Evolutionary conservation across 1,139 yeast species (phyloP), one percentile per base, ranked within the genome.

Genomic region (Lodderomyces jiufengensis): DNA sequence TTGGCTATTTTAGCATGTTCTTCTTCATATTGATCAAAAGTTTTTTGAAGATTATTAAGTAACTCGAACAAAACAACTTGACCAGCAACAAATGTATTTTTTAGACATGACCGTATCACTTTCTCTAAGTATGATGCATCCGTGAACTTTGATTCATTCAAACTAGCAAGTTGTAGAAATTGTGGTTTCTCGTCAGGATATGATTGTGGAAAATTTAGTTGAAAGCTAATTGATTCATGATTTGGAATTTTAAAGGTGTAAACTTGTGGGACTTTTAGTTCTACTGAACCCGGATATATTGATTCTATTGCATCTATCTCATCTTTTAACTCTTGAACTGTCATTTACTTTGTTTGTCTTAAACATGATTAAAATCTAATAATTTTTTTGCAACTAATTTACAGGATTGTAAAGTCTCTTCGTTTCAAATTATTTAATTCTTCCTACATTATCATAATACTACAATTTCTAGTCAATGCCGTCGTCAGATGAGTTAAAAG

Each of bases 301-400:
- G 96, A 95, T 43, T 85, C 84, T 14, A 90, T 79, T 9, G 96
- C 94, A 34, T 76, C 78, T 18, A 86, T 60, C 52, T 92, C 98
- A 40, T 87, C 95, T n/a, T 58, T 52, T 10, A 85, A 63, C 36
- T 84, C 88, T 46, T 78, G 78, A 14, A 62, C 53, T n/a, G 67
- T 59, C 71, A 65, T 66, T n/a, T 8, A 23, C 5, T 27, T 27
- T 12, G 24, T 14, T 27, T 3, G 12, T 27, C 29, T 14, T 8
- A 12, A 14, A n/a, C 22, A 12, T 26, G 24, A 14, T 21, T 27
- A 47, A 30, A 9, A 20, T 18, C 12, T 22, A n/a, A 24, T 16
- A 5, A 5, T 18, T 18, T 5, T 18, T 18, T 18, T 18, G 20
- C 20, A 18, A 18, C 20, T 18, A 18, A n/a, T n/a, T n/a, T n/a